These are phyloP conservation scores for Gossypium herbaceum DNA, from an alignment of 345 rosid species.

Conservation along the genomic window DNA sequence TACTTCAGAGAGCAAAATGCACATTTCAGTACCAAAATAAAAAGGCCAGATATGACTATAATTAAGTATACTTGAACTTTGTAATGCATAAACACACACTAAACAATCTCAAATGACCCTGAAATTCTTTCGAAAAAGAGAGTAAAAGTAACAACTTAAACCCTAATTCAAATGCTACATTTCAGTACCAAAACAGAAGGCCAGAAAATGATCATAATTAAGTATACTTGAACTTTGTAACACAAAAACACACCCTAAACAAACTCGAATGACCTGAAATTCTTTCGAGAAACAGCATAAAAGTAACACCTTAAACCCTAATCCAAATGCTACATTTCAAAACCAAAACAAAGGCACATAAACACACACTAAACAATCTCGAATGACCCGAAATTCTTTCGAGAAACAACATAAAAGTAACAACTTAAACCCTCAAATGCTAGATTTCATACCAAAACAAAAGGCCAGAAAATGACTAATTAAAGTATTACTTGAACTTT, in stretches of 20 bases:
- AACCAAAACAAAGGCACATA: background rate
- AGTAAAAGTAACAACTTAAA: no score
- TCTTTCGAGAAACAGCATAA: no score
- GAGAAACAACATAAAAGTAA: no score
- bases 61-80: background rate
- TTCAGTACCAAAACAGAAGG: no score
- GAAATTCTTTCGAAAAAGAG: background rate
- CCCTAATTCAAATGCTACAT: no score
- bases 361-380: background rate
- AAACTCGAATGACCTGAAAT: no score
- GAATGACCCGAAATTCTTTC: background rate
- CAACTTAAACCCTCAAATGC: background rate
- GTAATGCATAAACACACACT: no score
- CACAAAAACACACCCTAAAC: background rate
- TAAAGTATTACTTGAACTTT: background rate
- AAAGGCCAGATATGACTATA: background rate
- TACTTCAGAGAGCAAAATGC: slow-evolving; percentile 46
- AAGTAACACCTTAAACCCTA: no score
- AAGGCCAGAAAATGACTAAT: background rate
- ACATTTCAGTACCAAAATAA: background rate
- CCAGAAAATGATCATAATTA: no score
- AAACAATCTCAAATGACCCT: no score
- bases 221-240: background rate
- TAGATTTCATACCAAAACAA: background rate
- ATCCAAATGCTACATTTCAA: no score